Evolutionary conservation across 352 stramenopile species (phyloP).

Genomic region (Phytophthora agathidicida): DNA sequence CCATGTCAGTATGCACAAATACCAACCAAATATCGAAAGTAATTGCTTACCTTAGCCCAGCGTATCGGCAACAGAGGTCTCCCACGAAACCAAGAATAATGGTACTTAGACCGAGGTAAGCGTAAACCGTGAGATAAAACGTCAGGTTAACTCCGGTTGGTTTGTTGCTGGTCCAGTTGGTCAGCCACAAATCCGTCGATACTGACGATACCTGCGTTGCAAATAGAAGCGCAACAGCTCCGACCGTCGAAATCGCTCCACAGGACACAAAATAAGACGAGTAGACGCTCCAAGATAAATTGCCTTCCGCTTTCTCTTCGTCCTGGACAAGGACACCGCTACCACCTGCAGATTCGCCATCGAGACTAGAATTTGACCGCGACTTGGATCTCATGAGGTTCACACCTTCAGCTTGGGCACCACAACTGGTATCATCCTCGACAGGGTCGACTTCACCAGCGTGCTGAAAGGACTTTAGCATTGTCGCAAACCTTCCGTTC

Average conservation of each 20-base stretch:
- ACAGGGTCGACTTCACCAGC: slow-evolving; percentile 6
- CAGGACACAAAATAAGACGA: slow-evolving; percentile 59
- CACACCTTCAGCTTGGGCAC: neutral
- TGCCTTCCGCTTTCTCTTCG: slow-evolving; percentile 50
- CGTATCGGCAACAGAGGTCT: slow-evolving; percentile 52
- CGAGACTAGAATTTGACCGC: slow-evolving; percentile 12
- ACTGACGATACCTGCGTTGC: slow-evolving; percentile 54
- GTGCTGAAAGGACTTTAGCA: slow-evolving; percentile 38
- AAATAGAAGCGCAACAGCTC: slow-evolving; percentile 45
- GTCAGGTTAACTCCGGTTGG: slow-evolving; percentile 29
- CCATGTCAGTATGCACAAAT: slow-evolving; percentile 2
- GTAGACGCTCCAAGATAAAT: slow-evolving; percentile 45
- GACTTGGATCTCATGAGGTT: slow-evolving; percentile 12
- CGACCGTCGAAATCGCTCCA: slow-evolving; percentile 39
- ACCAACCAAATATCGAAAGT: neutral
- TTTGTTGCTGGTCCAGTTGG: slow-evolving; percentile 51
- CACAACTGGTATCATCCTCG: slow-evolving; percentile 1
- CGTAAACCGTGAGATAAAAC: slow-evolving; percentile 64
- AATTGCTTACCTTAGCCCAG: slow-evolving; percentile 50
- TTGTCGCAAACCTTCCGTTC: slow-evolving; percentile 48
- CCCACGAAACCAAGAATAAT: slow-evolving; percentile 58
- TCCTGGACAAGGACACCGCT: slow-evolving; percentile 45
- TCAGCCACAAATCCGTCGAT: slow-evolving; percentile 73
- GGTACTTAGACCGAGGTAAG: slow-evolving; percentile 57
- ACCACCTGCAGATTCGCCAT: neutral